A percentile compares a stretch with the other conserved stretches of the same genome.
phyloP scores from a whole-genome alignment of 2,329 filamentous ascomycete species.

The Rugonectria rugulosa region DNA sequence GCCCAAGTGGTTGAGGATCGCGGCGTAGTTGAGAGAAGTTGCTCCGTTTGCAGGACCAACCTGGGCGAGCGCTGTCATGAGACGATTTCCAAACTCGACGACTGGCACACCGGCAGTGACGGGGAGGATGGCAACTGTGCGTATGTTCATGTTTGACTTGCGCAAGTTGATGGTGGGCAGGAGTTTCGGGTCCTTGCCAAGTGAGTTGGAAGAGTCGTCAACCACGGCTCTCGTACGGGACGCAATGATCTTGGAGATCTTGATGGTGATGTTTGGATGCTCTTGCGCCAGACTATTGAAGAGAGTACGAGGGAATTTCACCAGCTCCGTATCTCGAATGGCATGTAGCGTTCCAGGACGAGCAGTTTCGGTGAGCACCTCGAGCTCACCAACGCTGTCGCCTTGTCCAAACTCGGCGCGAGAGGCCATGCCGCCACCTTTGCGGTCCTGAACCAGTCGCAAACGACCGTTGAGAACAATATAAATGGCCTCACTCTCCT shows the following conservation, averaged over 20 bases:
- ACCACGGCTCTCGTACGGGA: constrained; percentile 90
- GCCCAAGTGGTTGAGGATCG: constrained; percentile 92
- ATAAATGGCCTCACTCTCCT: constrained; percentile 98
- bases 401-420: constrained; percentile 95
- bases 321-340: constrained; percentile 94
- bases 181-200: constrained; percentile 69
- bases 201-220: constrained; percentile 77
- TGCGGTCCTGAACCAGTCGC: constrained; percentile 81
- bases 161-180: constrained; percentile 62
- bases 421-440: constrained; percentile 83
- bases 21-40: constrained; percentile 89
- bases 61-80: constrained; percentile 88
- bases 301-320: constrained; percentile 92
- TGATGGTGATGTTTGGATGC: constrained; percentile 97
- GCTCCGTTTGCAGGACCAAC: constrained; percentile 90
- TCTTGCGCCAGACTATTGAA: constrained; percentile 98
- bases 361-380: constrained; percentile 92
- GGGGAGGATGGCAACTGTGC: constrained; percentile 91
- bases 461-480: constrained; percentile 95
- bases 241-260: constrained; percentile 98
- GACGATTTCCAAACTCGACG: constrained; percentile 88
- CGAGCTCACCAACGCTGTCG: constrained; percentile 95
- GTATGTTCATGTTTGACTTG: constrained; percentile 88
- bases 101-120: constrained; percentile 93
- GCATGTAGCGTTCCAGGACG: constrained; percentile 93